These are phyloP conservation scores for Erodium moschatum DNA, from an alignment of 441 rosid genomes.

Conservation along the genomic window DNA sequence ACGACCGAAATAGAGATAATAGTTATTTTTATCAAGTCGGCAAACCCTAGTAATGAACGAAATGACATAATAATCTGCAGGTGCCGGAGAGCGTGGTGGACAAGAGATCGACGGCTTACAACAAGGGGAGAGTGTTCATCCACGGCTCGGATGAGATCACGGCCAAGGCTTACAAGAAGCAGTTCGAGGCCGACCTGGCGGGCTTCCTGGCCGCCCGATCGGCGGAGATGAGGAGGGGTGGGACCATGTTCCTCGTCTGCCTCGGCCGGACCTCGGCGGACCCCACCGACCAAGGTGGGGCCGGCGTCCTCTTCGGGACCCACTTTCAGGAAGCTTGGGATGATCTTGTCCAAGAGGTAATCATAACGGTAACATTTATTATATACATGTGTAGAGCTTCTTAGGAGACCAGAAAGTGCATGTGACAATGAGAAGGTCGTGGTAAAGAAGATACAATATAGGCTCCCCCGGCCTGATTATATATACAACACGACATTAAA, in stretches of 20 bases:
- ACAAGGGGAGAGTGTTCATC: conserved; percentile 70
- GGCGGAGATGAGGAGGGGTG: conserved; percentile 65
- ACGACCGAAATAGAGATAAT: too few species aligned
- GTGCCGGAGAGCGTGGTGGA: conserved; percentile 73
- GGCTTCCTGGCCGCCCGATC: conserved; percentile 61
- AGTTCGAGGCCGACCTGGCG: conserved; percentile 67
- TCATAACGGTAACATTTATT: too few species aligned
- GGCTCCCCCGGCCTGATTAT: background rate
- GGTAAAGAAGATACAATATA: conserved; percentile 23
- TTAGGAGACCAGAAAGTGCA: conserved; percentile 33
- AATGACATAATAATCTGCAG: too few species aligned
- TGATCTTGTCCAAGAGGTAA: conserved; percentile 92
- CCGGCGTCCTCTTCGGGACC: conserved; percentile 86
- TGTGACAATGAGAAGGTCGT: background rate
- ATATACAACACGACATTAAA: too few species aligned
- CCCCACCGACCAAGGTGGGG: conserved; percentile 89
- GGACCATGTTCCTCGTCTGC: conserved; percentile 87
- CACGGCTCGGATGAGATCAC: conserved; percentile 53
- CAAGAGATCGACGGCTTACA: conserved; percentile 57
- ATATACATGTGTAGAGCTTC: too few species aligned
- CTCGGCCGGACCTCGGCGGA: conserved; percentile 79
- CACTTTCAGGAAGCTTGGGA: conserved; percentile 98
- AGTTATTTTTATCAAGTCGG: too few species aligned
- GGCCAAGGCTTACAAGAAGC: conserved; percentile 59
- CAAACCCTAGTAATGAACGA: too few species aligned